Evolutionary conservation across 2,329 filamentous ascomycete genomes (phyloP), one percentile per base, ranked within the genome.

Genomic region (Nigrospora osmanthi): DNA sequence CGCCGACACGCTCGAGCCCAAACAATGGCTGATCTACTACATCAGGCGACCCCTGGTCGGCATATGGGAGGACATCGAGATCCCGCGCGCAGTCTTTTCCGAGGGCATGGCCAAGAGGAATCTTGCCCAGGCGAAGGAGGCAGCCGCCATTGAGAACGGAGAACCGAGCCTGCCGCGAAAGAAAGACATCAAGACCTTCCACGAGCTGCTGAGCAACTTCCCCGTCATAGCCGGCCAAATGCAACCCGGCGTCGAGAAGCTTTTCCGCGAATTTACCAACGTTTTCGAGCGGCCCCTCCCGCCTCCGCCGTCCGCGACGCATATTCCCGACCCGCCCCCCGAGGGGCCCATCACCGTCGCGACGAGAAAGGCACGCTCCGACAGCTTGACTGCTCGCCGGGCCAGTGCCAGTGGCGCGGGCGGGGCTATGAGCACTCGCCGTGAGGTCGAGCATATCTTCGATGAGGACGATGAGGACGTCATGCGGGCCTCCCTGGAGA

Each of bases 141-240:
- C 54, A 38, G 49, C 61, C 11, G 65, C 62, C 32, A 55, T 65
- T 41, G 67, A 70, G 41, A 58, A 67, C 34, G 64, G 64, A 30
- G 71, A 77, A 19, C 61, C 66, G 32, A 66, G 73, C 30, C 61
- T 74, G 35, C 79, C 81, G 6, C 76, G 77, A 49, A 96, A 95
- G 68, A 96, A 95, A 65, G 88, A 95, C 48, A 85, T 98, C 61
- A 89, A 83, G 65, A 88, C 80, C 32, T 98, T 98, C 60, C 83
- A 85, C 49, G 93, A 97, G 52, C 75, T 98, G 13, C 74, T 98
- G 36, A 87, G 87, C 53, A 82, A 89, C 55, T 98, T 97, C 53
- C 93, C 93, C 2, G 87, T 95, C 79, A 97, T 98, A 55, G 89
- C 90, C 19, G 80, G 88, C 48, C 93, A 98, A 64, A 95, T 98